phyloP scores from a whole-genome alignment of 352 stramenopile species.

The Pythium periplocum region DNA sequence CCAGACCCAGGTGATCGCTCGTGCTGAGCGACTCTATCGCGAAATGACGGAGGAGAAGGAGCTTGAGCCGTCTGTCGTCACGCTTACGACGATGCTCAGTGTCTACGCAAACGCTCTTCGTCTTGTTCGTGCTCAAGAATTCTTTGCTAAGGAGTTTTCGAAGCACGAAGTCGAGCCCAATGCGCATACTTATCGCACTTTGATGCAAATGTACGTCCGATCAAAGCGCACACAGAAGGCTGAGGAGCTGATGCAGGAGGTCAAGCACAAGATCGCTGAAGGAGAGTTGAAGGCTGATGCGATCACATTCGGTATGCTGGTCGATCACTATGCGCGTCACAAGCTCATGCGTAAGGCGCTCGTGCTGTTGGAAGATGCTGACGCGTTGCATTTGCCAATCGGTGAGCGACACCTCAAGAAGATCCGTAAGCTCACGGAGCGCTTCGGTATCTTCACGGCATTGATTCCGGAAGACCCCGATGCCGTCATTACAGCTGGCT shows the following conservation, averaged over 20 bases:
- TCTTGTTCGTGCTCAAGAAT: constrained; percentile 42
- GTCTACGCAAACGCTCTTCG: constrained; percentile 77
- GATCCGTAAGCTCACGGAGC: constrained; percentile 54
- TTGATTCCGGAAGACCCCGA: constrained; percentile 75
- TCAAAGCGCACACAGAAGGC: constrained; percentile 54
- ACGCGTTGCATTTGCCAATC: constrained; percentile 41
- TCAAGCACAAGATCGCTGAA: constrained; percentile 34
- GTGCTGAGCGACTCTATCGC: constrained; percentile 50
- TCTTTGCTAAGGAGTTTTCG: constrained; percentile 39
- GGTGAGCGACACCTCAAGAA: constrained; percentile 71
- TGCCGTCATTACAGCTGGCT: constrained; percentile 52
- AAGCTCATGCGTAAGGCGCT: constrained; percentile 54
- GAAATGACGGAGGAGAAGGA: constrained; percentile 51
- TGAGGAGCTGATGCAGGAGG: constrained; percentile 37
- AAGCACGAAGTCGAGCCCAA: constrained; percentile 41
- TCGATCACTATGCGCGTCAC: constrained; percentile 74
- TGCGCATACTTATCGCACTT: constrained; percentile 59
- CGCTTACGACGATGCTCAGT: constrained; percentile 72
- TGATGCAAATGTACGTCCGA: constrained; percentile 82
- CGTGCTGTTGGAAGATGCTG: constrained; percentile 55
- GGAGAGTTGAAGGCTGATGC: constrained; percentile 52
- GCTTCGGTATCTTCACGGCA: constrained; percentile 69
- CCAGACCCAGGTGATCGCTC: constrained; percentile 64
- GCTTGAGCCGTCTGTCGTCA: constrained; percentile 35
- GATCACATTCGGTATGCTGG: constrained; percentile 57